Evolutionary conservation across 345 rosid species (phyloP).

Genomic region (Salix purpurea): DNA sequence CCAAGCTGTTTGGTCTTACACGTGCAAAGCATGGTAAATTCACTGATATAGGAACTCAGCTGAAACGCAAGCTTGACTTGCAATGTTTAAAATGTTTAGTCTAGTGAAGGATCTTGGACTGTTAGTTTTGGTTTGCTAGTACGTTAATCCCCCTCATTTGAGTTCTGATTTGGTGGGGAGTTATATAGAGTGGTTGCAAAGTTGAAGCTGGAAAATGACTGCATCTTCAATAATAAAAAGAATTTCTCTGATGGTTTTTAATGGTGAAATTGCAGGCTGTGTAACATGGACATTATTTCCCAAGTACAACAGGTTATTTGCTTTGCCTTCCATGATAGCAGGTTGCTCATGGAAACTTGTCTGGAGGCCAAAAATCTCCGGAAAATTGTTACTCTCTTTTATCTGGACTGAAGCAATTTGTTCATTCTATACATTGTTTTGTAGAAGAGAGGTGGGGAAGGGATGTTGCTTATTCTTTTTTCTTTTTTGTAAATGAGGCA

Average conservation of each 20-base stretch:
- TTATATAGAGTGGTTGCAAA: background rate
- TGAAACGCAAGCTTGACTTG: background rate
- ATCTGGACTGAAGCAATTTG: conserved; percentile 59
- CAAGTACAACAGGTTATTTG: conserved; percentile 96
- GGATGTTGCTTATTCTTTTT: conserved; percentile 16
- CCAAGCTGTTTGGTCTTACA: no score
- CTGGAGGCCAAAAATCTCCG: conserved; percentile 89
- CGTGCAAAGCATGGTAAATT: no score
- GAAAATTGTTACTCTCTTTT: conserved; percentile 88
- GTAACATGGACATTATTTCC: conserved; percentile 92
- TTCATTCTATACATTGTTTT: conserved; percentile 12
- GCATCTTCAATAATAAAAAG: background rate
- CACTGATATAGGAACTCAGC: no score
- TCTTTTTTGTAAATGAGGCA: conserved; percentile 13
- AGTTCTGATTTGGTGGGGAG: background rate
- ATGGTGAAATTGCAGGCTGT: conserved; percentile 57
- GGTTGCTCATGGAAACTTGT: conserved; percentile 88
- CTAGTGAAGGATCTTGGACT: background rate
- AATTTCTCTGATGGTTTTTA: background rate
- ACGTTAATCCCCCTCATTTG: background rate
- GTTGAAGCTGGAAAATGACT: background rate
- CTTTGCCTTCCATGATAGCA: conserved; percentile 97
- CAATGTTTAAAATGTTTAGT: background rate
- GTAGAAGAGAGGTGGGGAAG: background rate
- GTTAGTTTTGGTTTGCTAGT: background rate